phyloP scores from a whole-genome alignment of 768 basidiomycete genomes.

The Dioszegia crocea region DNA sequence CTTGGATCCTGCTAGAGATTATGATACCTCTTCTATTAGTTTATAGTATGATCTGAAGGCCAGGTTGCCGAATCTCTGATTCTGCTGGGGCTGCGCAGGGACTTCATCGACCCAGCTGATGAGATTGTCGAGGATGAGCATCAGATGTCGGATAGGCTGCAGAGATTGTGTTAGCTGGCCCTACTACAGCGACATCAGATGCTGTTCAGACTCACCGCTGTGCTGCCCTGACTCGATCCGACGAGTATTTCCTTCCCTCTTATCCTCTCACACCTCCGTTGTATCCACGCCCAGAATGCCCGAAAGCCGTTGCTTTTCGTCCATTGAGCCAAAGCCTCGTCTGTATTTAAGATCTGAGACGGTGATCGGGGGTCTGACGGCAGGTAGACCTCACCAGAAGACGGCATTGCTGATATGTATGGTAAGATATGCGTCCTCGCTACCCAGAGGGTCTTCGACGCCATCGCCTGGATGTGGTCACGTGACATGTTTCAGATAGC shows the following conservation, averaged over 20 bases:
- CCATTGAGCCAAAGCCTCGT: slow-evolving; percentile 65
- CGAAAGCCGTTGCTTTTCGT: slow-evolving; percentile 64
- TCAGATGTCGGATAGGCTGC: slow-evolving; percentile 52
- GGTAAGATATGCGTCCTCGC: background rate
- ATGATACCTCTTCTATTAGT: slow-evolving; percentile 68
- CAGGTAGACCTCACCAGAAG: background rate
- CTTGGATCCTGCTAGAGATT: background rate
- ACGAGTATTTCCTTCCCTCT: slow-evolving; percentile 63
- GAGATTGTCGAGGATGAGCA: slow-evolving; percentile 62
- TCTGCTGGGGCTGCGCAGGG: slow-evolving; percentile 61
- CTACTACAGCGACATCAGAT: background rate
- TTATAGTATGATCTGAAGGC: slow-evolving; percentile 81
- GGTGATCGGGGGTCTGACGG: slow-evolving; percentile 21
- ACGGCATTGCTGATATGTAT: background rate
- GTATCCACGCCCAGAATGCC: slow-evolving; percentile 71
- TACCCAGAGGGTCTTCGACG: background rate
- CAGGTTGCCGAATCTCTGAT: slow-evolving; percentile 87
- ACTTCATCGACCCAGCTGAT: slow-evolving; percentile 75
- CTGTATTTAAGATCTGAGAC: slow-evolving; percentile 22
- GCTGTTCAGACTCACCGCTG: slow-evolving; percentile 27
- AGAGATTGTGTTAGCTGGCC: background rate
- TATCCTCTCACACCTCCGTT: slow-evolving; percentile 70
- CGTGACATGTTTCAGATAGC: no score
- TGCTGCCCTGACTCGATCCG: slow-evolving; percentile 49
- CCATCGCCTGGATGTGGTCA: no score